A percentile compares a stretch with the other conserved stretches of the same genome.
phyloP scores from a whole-genome alignment of 2,329 filamentous ascomycete species.

The Pseudogymnoascus sp. region DNA sequence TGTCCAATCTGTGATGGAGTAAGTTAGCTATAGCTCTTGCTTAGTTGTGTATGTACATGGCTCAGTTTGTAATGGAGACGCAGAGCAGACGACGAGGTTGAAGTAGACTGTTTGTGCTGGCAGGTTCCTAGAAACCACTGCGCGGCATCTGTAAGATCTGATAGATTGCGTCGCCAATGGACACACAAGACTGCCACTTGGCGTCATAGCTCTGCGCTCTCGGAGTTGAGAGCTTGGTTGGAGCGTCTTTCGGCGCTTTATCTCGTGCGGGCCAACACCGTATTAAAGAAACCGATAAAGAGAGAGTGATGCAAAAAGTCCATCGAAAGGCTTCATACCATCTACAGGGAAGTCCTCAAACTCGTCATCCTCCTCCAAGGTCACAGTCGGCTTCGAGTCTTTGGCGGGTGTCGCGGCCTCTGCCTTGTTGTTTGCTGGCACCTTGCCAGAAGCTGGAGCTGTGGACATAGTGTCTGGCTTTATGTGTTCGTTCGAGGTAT shows the following conservation, averaged over 20 bases:
- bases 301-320: background rate
- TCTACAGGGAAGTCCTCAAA: conserved; percentile 98
- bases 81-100: background rate
- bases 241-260: background rate
- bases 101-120: background rate
- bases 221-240: background rate
- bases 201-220: background rate
- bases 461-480: background rate
- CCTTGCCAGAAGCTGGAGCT: conserved; percentile 1
- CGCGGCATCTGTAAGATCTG: background rate
- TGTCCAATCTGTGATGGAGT: conserved; percentile 63
- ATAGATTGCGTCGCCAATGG: background rate
- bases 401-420: conserved; percentile 28
- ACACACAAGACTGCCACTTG: background rate
- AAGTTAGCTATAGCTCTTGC: conserved; percentile 2
- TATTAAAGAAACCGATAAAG: background rate
- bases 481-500: background rate
- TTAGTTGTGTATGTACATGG: background rate
- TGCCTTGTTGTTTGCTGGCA: background rate
- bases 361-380: conserved; percentile 94
- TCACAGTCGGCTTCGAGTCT: conserved; percentile 38
- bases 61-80: background rate
- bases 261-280: background rate
- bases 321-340: conserved; percentile 44
- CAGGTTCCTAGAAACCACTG: background rate